Evolutionary conservation across 75 land plant species (phyloP).

Genomic region (Sequoiadendron giganteum): DNA sequence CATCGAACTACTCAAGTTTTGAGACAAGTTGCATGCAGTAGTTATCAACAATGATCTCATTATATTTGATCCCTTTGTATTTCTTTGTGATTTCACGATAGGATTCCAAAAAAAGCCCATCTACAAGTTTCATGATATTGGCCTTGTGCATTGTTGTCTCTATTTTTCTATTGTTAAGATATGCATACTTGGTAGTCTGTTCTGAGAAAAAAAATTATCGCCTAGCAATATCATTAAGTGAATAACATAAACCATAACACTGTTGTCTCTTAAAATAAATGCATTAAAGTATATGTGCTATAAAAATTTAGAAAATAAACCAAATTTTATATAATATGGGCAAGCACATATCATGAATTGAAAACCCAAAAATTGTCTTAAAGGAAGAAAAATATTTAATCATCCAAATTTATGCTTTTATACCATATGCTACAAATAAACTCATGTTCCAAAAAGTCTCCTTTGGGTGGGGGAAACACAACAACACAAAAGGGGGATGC

Average conservation of each 20-base stretch:
- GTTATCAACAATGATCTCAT: slow-evolving; percentile 86
- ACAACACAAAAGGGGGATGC: no score
- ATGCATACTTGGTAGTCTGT: slow-evolving; percentile 79
- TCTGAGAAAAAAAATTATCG: slow-evolving; percentile 78
- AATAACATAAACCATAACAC: slow-evolving; percentile 3
- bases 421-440: no score
- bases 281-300: not conserved
- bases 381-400: not conserved
- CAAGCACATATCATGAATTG: not conserved
- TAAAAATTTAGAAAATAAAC: not conserved
- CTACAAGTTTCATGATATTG: slow-evolving; percentile 81
- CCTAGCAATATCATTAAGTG: slow-evolving; percentile 33
- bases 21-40: slow-evolving; percentile 84
- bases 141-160: slow-evolving; percentile 88
- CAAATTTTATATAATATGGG: not conserved
- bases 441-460: no score
- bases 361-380: not conserved
- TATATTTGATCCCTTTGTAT: slow-evolving; percentile 76
- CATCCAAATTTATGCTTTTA: not conserved
- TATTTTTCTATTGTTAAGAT: slow-evolving; percentile 77
- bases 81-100: slow-evolving; percentile 77
- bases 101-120: slow-evolving; percentile 71
- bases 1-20: slow-evolving; percentile 88
- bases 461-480: no score
- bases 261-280: not conserved